phyloP scores from a whole-genome alignment of 2,329 filamentous ascomycete species.

The Talaromyces marneffei region DNA sequence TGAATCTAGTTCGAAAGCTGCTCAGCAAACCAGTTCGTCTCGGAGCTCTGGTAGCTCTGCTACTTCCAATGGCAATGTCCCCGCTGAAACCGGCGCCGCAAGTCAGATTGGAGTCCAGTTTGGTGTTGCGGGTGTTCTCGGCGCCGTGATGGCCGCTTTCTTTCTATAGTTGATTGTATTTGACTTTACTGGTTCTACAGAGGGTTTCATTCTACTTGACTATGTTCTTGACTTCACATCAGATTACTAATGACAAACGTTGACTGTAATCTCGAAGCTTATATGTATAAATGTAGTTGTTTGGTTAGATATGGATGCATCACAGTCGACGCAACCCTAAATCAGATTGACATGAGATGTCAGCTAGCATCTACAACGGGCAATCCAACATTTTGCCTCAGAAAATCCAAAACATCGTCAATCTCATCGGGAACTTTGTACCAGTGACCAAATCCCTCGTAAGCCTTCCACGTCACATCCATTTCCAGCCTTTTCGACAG shows the following conservation, averaged over 20 bases:
- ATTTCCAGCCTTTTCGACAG: constrained; percentile 2
- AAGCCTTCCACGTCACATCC: constrained; percentile 33
- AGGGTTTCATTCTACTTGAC: no score
- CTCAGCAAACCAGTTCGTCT: constrained; percentile 10
- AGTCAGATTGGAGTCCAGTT: constrained; percentile 23
- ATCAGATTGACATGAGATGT: neutral
- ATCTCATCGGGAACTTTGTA: constrained; percentile 46
- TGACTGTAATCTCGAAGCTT: neutral
- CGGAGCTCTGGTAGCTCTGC: neutral
- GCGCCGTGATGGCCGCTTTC: constrained; percentile 32
- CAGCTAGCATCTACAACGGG: neutral
- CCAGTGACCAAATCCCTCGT: constrained; percentile 43
- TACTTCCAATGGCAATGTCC: constrained; percentile 5
- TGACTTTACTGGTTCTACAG: neutral
- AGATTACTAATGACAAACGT: neutral
- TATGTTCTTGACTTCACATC: neutral
- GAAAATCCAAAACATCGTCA: constrained; percentile 41
- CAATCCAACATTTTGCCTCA: constrained; percentile 18
- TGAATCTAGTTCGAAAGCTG: constrained; percentile 14
- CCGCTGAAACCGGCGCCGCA: constrained; percentile 28
- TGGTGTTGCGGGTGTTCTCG: constrained; percentile 30
- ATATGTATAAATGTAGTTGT: neutral
- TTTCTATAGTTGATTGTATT: constrained; percentile 27
- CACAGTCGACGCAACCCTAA: neutral
- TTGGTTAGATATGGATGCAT: neutral